A percentile compares a stretch with the other conserved stretches of the same genome.
phyloP scores from a whole-genome alignment of 345 rosid genomes.

The Brassica napus region Da-Ae NC_063444.1:3430501-3431000 shows the following conservation, averaged over 20 bases:
- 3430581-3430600: background rate
- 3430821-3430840: background rate
- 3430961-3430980: background rate
- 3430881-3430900: background rate
- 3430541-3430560: background rate
- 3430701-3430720: background rate
- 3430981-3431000: background rate
- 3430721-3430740: background rate
- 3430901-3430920: background rate
- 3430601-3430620: background rate
- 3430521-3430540: background rate
- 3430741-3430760: background rate
- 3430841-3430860: background rate
- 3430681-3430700: background rate
- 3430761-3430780: background rate
- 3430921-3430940: background rate
- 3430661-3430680: background rate
- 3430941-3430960: background rate
- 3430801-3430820: background rate
- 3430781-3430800: background rate
- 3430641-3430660: background rate
- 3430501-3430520: background rate
- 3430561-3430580: background rate
- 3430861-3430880: background rate
- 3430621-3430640: background rate